Conservation (phyloP, 345 rosid genomes). For the Citrus inodora region DNA sequence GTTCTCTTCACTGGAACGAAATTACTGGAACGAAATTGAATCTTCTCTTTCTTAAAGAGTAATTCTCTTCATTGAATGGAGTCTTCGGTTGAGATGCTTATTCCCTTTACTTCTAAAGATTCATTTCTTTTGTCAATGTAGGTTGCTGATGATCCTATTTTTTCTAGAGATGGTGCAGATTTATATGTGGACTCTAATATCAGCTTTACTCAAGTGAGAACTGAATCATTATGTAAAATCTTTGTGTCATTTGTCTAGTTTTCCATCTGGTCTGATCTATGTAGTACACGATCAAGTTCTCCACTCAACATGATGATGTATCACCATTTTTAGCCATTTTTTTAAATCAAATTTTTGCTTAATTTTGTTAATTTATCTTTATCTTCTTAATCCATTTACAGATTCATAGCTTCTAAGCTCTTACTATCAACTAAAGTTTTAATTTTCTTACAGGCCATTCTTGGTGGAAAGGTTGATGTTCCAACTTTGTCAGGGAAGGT, state of each 20-base stretch:
- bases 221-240: conserved; percentile 5
- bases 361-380: neutral
- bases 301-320: neutral
- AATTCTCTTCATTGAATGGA: neutral
- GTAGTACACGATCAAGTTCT: neutral
- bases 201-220: conserved; percentile 85
- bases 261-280: neutral
- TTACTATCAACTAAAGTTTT: conserved; percentile 4
- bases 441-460: conserved; percentile 65
- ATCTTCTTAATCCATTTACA: conserved; percentile 2
- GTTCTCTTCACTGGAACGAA: neutral
- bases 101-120: conserved; percentile 13
- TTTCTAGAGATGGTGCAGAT: conserved; percentile 90
- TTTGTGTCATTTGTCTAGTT: conserved; percentile 7
- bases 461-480: conserved; percentile 81
- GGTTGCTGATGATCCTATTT: conserved; percentile 78
- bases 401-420: neutral
- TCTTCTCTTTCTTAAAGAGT: neutral
- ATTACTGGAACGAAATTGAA: neutral
- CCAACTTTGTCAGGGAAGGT: conserved; percentile 72
- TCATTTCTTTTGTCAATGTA: conserved; percentile 24
- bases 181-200: conserved; percentile 74
- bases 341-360: neutral
- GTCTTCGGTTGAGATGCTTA: neutral
- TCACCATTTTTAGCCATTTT: neutral